Evolutionary conservation across 495 filamentous ascomycete species (phyloP).

Genomic region (Aspergillus diversus): DNA sequence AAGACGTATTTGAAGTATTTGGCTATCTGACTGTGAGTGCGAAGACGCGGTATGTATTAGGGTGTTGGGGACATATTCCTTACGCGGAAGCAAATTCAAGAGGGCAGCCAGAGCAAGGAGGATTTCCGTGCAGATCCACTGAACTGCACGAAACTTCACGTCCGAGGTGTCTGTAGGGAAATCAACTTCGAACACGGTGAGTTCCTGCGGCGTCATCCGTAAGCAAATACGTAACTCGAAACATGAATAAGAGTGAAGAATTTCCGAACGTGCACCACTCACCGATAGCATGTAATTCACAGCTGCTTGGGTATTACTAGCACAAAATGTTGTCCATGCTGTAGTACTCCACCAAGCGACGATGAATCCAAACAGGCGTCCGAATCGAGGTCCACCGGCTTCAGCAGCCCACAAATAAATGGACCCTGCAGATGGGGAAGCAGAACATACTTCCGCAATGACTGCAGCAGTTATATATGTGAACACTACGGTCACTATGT

Average conservation of each 20-base stretch:
- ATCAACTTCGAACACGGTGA: slow-evolving; percentile 55
- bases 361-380: slow-evolving; percentile 56
- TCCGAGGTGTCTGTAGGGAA: slow-evolving; percentile 50
- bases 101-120: slow-evolving; percentile 51
- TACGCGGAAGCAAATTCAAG: slow-evolving; percentile 51
- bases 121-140: slow-evolving; percentile 57
- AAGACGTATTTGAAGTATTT: slow-evolving; percentile 52
- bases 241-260: background rate
- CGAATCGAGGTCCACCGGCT: slow-evolving; percentile 55
- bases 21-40: slow-evolving; percentile 32
- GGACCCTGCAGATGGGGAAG: slow-evolving; percentile 57
- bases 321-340: slow-evolving; percentile 61
- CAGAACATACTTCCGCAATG: slow-evolving; percentile 59
- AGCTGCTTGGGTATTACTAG: slow-evolving; percentile 57
- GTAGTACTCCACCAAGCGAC: slow-evolving; percentile 65
- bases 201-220: slow-evolving; percentile 37
- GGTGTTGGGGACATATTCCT: background rate
- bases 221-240: background rate
- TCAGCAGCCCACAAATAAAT: slow-evolving; percentile 64
- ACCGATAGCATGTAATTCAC: slow-evolving; percentile 60
- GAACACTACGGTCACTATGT: slow-evolving; percentile 58
- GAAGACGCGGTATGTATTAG: background rate
- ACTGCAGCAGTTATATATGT: slow-evolving; percentile 61
- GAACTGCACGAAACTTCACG: slow-evolving; percentile 59
- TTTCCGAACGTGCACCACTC: slow-evolving; percentile 9